These are phyloP conservation scores for Nemania serpens DNA, from an alignment of 2,329 filamentous ascomycete species.

Conservation along the genomic window DNA sequence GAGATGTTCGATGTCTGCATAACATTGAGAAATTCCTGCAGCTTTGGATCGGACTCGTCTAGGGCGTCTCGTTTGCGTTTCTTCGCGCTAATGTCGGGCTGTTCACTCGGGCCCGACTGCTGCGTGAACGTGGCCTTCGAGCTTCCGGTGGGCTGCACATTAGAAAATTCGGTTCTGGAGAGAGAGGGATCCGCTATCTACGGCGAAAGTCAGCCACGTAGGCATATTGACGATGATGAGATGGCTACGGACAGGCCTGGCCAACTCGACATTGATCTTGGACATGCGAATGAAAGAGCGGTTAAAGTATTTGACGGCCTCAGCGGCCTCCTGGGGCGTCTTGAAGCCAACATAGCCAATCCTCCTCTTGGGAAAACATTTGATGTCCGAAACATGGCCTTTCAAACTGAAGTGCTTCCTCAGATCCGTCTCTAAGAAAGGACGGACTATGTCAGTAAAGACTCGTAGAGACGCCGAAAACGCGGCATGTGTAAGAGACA, in stretches of 20 bases:
- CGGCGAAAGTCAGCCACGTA: slow-evolving; percentile 1
- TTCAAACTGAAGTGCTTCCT: slow-evolving; percentile 77
- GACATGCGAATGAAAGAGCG: slow-evolving; percentile 95
- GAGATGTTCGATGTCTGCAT: slow-evolving; percentile 71
- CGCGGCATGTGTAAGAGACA: not conserved
- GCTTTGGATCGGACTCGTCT: slow-evolving; percentile 72
- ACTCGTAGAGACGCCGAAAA: not conserved
- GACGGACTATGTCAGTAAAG: slow-evolving; percentile 10
- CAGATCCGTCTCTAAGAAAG: slow-evolving; percentile 24
- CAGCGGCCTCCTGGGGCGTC: slow-evolving; percentile 75
- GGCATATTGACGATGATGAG: slow-evolving; percentile 15
- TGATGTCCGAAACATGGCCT: slow-evolving; percentile 85
- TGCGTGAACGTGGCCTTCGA: slow-evolving; percentile 37
- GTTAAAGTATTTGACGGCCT: slow-evolving; percentile 94
- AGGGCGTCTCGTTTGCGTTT: slow-evolving; percentile 70
- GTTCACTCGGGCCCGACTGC: slow-evolving; percentile 31
- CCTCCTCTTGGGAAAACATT: slow-evolving; percentile 84
- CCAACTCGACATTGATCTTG: slow-evolving; percentile 86
- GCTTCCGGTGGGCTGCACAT: slow-evolving; percentile 21
- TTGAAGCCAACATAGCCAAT: slow-evolving; percentile 98
- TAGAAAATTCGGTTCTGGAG: slow-evolving; percentile 33
- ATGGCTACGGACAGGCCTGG: slow-evolving; percentile 72
- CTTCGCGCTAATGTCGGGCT: slow-evolving; percentile 44
- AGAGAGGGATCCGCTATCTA: slow-evolving; percentile 51
- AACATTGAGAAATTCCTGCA: slow-evolving; percentile 83